Conservation (phyloP, 2,329 filamentous ascomycete species). For the Colletotrichum neosansevieriae region DNA sequence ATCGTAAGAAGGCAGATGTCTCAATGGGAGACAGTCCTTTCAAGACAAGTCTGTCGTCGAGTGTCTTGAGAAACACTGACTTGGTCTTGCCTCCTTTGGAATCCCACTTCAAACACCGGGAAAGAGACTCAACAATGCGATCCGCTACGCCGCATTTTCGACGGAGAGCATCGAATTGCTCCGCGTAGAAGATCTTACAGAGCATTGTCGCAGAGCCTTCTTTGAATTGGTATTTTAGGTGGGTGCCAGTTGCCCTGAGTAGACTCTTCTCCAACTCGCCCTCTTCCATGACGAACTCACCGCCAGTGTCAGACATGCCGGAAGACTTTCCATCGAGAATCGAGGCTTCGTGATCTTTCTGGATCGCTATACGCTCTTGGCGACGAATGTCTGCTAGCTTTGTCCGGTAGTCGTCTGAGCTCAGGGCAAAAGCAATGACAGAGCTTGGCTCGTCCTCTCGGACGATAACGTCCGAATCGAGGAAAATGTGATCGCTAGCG, state of each 20-base stretch:
- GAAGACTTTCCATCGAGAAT: slow-evolving; percentile 47
- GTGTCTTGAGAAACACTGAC: slow-evolving; percentile 94
- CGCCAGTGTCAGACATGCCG: slow-evolving; percentile 50
- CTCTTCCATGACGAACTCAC: slow-evolving; percentile 65
- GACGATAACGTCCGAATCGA: slow-evolving; percentile 96
- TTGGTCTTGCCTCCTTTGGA: slow-evolving; percentile 98
- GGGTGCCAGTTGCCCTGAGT: slow-evolving; percentile 86
- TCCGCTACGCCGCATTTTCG: slow-evolving; percentile 94
- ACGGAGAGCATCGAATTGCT: slow-evolving; percentile 95
- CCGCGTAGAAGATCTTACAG: slow-evolving; percentile 98
- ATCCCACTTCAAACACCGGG: slow-evolving; percentile 96
- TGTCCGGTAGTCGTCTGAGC: slow-evolving; percentile 85
- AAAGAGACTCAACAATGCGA: slow-evolving; percentile 94
- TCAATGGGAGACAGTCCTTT: slow-evolving; percentile 93
- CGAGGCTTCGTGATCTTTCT: slow-evolving; percentile 37
- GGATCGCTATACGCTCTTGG: slow-evolving; percentile 42
- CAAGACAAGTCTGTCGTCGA: slow-evolving; percentile 93
- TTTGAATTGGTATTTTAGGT: slow-evolving; percentile 95
- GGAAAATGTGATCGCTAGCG: slow-evolving; percentile 92
- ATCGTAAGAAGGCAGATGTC: slow-evolving; percentile 92
- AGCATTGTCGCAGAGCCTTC: slow-evolving; percentile 95
- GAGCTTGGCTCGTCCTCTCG: slow-evolving; percentile 98
- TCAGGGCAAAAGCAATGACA: slow-evolving; percentile 91
- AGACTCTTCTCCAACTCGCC: slow-evolving; percentile 87
- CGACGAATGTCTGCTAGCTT: slow-evolving; percentile 76